Base-by-base conservation (phyloP, 495 filamentous ascomycete genomes). In the Penicillium turbatum region DNA sequence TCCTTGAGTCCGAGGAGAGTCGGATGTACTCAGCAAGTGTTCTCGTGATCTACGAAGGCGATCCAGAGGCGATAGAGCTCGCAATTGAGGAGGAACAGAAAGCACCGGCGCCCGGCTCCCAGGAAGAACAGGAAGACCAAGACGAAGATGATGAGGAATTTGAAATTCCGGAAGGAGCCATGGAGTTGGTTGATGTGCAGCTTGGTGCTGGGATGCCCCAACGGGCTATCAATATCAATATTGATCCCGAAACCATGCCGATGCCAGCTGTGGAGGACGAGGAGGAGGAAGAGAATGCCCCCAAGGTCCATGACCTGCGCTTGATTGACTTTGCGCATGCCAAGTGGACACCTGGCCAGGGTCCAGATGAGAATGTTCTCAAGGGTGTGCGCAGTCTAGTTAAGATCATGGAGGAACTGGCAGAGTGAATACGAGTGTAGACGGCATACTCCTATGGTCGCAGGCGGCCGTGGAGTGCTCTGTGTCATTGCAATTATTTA, bases 281-380 rank as follows among this genome's bases (percentile, higher is more conserved):
- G 0, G 84, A 86, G 1, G 87, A 87, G 0, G 86, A 87, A 42
- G 76, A 82, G 5, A 74, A 76, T n/a, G 66, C 80, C 16, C 89
- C 89, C 0, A 84, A 84, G 60, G 84, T 95, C 17, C 89, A 88
- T 64, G 80, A 81, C 31, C 77, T 96, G 50, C 93, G 95, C 64
- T 72, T 98, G 59, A 97, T 98, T 56, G 93, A 98, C 69, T 98
- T 98, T 75, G 93, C 93, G 17, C 93, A 98, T 72, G 92, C 93
- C 16, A 70, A 74, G 26, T 98, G 89, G 88, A 85, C 82, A 3
- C 90, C 90, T 2, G 91, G 90, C 6, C 68, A 86, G 57, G 93
- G 92, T 0, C 87, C 88, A 1, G 93, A 98, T 68, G 86, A 95
- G 72, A 97, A 97, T 65, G 66, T 80, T 10, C 72, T 97, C 26